These are phyloP conservation scores for Euphorbia tirucalli DNA, from an alignment of 345 rosid genomes.

Conservation along the genomic window DNA sequence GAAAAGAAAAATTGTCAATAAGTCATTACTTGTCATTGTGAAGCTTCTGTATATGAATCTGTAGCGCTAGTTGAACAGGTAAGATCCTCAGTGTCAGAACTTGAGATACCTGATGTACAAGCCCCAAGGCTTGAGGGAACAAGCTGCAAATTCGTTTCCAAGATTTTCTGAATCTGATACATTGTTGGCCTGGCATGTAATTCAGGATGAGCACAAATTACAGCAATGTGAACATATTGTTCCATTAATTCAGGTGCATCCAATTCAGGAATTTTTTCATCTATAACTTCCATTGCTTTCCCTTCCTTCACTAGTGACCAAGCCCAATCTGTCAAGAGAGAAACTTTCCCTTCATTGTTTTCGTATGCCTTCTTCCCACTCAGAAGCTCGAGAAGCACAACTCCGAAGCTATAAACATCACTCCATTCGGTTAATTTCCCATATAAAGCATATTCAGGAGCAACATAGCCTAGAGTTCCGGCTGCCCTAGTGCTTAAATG, in stretches of 20 bases:
- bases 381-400: slow-evolving; percentile 41
- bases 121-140: slow-evolving; percentile 14
- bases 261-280: slow-evolving; percentile 27
- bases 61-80: neutral
- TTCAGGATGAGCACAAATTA: slow-evolving; percentile 36
- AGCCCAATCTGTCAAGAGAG: slow-evolving; percentile 38
- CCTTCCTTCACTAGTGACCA: slow-evolving; percentile 39
- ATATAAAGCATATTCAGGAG: slow-evolving; percentile 47
- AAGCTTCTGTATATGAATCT: neutral
- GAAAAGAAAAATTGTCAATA: neutral
- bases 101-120: neutral
- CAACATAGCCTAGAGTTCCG: slow-evolving; percentile 43
- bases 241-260: slow-evolving; percentile 30
- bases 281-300: slow-evolving; percentile 32
- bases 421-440: slow-evolving; percentile 40
- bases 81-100: neutral
- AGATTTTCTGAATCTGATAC: slow-evolving; percentile 36
- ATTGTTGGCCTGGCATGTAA: slow-evolving; percentile 38
- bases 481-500: slow-evolving; percentile 45
- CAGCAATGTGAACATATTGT: slow-evolving; percentile 34
- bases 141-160: slow-evolving; percentile 25
- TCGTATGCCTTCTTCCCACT: slow-evolving; percentile 40
- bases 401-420: slow-evolving; percentile 47
- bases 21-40: neutral
- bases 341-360: slow-evolving; percentile 21